Evolutionary conservation across 2,329 filamentous ascomycete species (phyloP), one percentile per base, ranked within the genome.

Genomic region (Zopfia rhizophila): DNA sequence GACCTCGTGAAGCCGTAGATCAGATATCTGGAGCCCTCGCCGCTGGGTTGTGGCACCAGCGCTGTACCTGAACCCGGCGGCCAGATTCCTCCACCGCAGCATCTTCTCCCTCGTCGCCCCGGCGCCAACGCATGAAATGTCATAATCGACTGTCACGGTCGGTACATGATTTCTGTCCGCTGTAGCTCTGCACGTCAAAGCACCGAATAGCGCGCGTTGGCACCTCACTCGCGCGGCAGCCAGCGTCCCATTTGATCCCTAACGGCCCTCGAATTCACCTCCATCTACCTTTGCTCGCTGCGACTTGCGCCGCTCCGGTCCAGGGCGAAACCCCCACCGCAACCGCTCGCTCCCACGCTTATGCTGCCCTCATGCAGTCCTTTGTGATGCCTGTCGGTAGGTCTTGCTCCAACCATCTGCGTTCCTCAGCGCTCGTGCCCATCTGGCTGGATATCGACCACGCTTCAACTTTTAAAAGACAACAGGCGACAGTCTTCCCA

Each of bases 311-410:
- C 39, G 33, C 24, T 36, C 33, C 32, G 17, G 35, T 39, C 39
- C 21, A 42, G n/a, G 31, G 21, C 35, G 11, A 24, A 11, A 21
- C n/a, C 35, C 63, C 66, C 61, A 66, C 64, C 60, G 51, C 43
- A 47, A 48, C 47, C 58, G 17, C 39, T 36, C 44, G 52, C 58
- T 61, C 64, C 65, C 67, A 69, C 68, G 68, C 70, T 72, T 72
- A 66, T 68, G 65, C 67, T 71, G 60, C 66, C 58, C 53, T 61
- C 61, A 72, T 73, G 70, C 71, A 72, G 68, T 70, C 69, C 61
- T 66, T 65, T 53, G 69, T 72, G 58, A 69, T 66, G 64, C 72
- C 72, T 46, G 68, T 63, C 59, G 71, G 72, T 74, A 69, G 48
- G 68, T 67, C 45, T 50, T 64, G 63, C 63, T 68, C 71, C 71